Base-by-base conservation (phyloP, 2,329 filamentous ascomycete species). In the Delphinella strobiligena region DNA sequence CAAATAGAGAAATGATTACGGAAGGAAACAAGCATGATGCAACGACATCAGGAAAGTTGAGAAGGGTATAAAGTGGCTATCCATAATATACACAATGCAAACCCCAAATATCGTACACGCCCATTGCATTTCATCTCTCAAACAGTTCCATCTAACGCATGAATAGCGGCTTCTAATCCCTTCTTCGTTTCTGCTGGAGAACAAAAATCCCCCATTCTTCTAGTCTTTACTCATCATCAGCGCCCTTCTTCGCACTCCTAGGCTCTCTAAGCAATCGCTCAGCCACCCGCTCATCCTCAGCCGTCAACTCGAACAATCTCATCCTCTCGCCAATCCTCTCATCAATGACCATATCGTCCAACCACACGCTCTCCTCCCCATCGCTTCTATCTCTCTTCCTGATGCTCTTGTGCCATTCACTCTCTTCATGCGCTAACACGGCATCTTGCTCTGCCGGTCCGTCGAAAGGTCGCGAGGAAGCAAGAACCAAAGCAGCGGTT, bases 401-500 rank as follows among this genome's bases (percentile, higher is more conserved):
- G 4, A 79, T 74, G n/a, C 72, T 78, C 63, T 93, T 93, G 59
- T 81, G 78, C 87, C 87, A 94, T 56, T 89, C 76, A 33, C 62
- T 62, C 62, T 94, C 86, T 63, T 91, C 87, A 27, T 76, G 63
- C 29, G 68, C 66, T 18, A 94, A 72, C 11, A 76, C 64, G 3
- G 61, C 65, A 10, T 76, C 63, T 3, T 61, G 65, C 54, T 82
- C 67, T 51, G 82, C 78, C 59, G 89, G 83, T 56, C 66, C 69
- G 11, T 59, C 47, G 48, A 64, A 75, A 3, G 70, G 64, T 40
- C 68, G 58, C 48, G 69, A 66, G 10, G 58, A 61, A 10, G 66
- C 76, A 29, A 95, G 75, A 43, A 93, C 89, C 27, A 82, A 78
- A 27, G 86, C 82, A 1, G 89, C 89, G 14, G 93, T 86, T 47